These are phyloP conservation scores for Cryptosporidium ryanae DNA, from an alignment of 169 alveolate genomes.

Conservation along the genomic window DNA sequence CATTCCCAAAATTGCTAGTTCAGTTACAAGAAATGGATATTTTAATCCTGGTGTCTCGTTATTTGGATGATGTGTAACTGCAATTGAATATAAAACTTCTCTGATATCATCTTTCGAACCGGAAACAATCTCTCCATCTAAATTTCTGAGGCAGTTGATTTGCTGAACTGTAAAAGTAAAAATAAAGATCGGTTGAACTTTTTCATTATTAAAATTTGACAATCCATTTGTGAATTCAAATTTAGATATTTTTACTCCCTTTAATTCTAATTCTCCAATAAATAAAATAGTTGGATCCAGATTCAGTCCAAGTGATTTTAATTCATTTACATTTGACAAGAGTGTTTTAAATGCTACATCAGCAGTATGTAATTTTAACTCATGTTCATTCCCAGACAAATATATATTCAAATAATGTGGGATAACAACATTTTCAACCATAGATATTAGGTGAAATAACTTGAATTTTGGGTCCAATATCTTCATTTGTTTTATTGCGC, in stretches of 20 bases:
- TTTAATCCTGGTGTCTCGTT: conserved; percentile 26
- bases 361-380: conserved; percentile 87
- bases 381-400: conserved; percentile 85
- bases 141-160: conserved; percentile 87
- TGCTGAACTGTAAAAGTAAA: conserved; percentile 90
- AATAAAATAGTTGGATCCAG: conserved; percentile 86
- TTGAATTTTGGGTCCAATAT: conserved; percentile 86
- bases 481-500: conserved; percentile 89
- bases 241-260: conserved; percentile 79
- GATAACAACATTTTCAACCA: conserved; percentile 88
- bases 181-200: conserved; percentile 87
- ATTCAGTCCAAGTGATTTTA: conserved; percentile 81
- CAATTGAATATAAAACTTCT: conserved; percentile 88
- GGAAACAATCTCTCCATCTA: conserved; percentile 82
- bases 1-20: conserved; percentile 26
- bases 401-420: conserved; percentile 88
- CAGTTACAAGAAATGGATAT: conserved; percentile 41
- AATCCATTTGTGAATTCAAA: conserved; percentile 19
- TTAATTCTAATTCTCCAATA: conserved; percentile 86
- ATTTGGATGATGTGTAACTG: conserved; percentile 87
- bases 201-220: conserved; percentile 48
- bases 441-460: conserved; percentile 84
- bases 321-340: conserved; percentile 84
- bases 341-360: conserved; percentile 85
- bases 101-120: conserved; percentile 89